These are phyloP conservation scores for Candida andamanensis DNA, from an alignment of 805 yeast genomes.

Conservation along the genomic window DNA sequence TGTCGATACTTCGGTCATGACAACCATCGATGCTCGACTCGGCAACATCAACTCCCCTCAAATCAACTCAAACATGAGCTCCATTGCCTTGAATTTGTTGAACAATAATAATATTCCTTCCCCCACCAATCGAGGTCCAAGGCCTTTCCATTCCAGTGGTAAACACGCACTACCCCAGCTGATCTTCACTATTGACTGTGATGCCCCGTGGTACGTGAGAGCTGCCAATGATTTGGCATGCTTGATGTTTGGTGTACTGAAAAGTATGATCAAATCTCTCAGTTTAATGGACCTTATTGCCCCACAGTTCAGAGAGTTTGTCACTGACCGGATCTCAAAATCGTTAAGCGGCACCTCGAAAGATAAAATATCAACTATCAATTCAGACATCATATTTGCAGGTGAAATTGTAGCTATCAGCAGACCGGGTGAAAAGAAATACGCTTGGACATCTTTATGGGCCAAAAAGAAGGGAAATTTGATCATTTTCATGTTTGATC, in stretches of 20 bases:
- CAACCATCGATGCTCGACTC: constrained; percentile 15
- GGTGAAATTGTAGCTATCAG: constrained; percentile 83
- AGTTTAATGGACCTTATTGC: constrained; percentile 74
- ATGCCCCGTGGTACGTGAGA: constrained; percentile 72
- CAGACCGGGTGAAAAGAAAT: constrained; percentile 54
- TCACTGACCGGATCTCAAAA: constrained; percentile 41
- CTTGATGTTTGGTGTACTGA: constrained; percentile 76
- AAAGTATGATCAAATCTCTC: constrained; percentile 53
- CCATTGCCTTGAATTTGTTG: constrained; percentile 27
- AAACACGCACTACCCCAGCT: constrained; percentile 77
- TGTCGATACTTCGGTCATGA: constrained; percentile 36
- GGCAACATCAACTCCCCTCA: constrained; percentile 19
- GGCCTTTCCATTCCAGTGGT: constrained; percentile 65
- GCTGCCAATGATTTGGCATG: constrained; percentile 91
- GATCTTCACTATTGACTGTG: constrained; percentile 70
- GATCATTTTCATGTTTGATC: constrained; percentile 81
- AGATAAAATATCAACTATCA: constrained; percentile 10
- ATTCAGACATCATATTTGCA: constrained; percentile 53
- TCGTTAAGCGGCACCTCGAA: constrained; percentile 14
- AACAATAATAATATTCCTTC: constrained; percentile 6
- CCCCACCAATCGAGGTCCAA: constrained; percentile 1
- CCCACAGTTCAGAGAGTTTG: constrained; percentile 69
- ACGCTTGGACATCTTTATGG: constrained; percentile 89
- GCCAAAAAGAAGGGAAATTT: constrained; percentile 70
- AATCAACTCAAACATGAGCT: constrained; percentile 27